A percentile compares a stretch with the other conserved stretches of the same genome.
phyloP scores from a whole-genome alignment of 2,329 filamentous ascomycete genomes.

The Conoideocrella luteorostrata region DNA sequence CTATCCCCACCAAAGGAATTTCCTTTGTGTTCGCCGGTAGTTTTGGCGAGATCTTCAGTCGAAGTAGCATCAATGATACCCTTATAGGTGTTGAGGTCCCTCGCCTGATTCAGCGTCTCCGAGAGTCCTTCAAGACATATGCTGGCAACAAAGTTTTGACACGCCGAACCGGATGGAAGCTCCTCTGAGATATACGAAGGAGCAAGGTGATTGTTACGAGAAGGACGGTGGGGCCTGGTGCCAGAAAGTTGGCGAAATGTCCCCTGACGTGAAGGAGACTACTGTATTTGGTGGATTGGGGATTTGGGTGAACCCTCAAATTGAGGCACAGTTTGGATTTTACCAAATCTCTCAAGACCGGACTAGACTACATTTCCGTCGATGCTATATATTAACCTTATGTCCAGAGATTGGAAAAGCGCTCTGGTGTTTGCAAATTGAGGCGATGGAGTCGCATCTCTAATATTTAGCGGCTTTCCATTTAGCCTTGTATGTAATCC shows the following conservation, averaged over 20 bases:
- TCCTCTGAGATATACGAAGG: conserved; percentile 72
- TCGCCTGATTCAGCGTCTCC: conserved; percentile 56
- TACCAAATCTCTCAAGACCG: too few species aligned
- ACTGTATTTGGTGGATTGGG: conserved; percentile 72
- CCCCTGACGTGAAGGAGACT: conserved; percentile 81
- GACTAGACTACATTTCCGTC: too few species aligned
- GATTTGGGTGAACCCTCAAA: conserved; percentile 73
- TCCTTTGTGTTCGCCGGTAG: conserved; percentile 73
- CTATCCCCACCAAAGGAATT: conserved; percentile 74
- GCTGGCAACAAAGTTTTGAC: conserved; percentile 32
- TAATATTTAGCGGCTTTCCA: too few species aligned
- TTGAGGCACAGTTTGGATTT: conserved; percentile 26
- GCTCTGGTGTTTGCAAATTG: too few species aligned
- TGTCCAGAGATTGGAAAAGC: too few species aligned
- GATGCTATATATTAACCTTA: too few species aligned
- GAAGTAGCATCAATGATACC: conserved; percentile 76
- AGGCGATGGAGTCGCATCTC: too few species aligned
- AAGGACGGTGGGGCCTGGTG: conserved; percentile 64
- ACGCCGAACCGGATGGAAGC: conserved; percentile 72
- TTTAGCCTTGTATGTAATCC: too few species aligned
- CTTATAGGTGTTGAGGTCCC: conserved; percentile 67
- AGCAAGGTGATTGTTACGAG: conserved; percentile 65
- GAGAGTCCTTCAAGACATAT: conserved; percentile 50
- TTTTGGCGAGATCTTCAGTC: conserved; percentile 77
- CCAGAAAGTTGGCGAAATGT: conserved; percentile 75